Conservation (phyloP, 2,329 filamentous ascomycete species). For the Trichophyton simii region DNA sequence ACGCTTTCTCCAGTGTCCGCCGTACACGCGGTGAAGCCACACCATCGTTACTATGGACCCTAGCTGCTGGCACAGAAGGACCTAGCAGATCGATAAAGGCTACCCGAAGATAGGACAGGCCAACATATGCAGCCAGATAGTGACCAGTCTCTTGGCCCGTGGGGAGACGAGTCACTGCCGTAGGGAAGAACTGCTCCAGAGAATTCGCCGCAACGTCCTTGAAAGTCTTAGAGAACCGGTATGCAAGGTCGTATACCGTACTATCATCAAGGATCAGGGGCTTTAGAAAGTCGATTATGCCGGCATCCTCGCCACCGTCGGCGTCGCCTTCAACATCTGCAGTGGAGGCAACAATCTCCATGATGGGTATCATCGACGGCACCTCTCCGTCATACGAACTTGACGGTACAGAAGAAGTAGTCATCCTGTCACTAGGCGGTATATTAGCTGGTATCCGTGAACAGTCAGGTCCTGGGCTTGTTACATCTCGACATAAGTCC, state of each 20-base stretch:
- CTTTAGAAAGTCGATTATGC: not conserved
- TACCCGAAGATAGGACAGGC: constrained; percentile 39
- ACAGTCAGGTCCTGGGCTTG: not conserved
- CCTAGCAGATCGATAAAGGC: constrained; percentile 40
- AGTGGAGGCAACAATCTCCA: not conserved
- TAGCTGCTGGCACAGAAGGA: not conserved
- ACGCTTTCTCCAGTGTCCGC: constrained; percentile 54
- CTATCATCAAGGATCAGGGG: constrained; percentile 3
- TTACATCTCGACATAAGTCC: not conserved
- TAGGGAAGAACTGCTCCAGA: constrained; percentile 31
- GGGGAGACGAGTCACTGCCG: constrained; percentile 28
- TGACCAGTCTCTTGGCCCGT: constrained; percentile 40
- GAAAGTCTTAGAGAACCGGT: constrained; percentile 26
- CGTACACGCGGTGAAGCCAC: constrained; percentile 36
- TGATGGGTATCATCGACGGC: not conserved
- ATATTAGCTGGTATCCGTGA: not conserved
- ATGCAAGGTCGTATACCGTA: constrained; percentile 25
- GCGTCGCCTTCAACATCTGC: not conserved
- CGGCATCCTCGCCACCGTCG: not conserved
- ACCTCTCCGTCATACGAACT: not conserved
- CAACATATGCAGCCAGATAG: constrained; percentile 42
- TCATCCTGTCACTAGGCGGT: not conserved
- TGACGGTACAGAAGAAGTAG: not conserved
- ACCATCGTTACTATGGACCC: not conserved
- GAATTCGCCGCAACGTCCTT: constrained; percentile 25